Percentiles rank a stretch among this genome's conserved stretches.
phyloP scores from a whole-genome alignment of 2,329 filamentous ascomycete species.

The Magnaporthiopsis rhizophila region DNA sequence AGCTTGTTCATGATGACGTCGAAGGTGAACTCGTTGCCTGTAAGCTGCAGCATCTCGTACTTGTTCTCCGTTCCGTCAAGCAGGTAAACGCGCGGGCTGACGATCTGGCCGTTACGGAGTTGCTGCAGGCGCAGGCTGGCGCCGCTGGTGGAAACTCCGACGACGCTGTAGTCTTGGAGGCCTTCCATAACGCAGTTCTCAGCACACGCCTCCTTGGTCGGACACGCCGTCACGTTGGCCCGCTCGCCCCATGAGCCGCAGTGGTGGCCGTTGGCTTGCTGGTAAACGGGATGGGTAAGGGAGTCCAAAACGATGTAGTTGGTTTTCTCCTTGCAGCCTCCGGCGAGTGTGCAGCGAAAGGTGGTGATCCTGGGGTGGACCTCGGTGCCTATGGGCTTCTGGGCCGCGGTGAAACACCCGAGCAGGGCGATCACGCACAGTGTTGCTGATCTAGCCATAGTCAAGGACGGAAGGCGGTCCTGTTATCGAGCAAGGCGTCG shows the following conservation, averaged over 20 bases:
- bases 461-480: not conserved
- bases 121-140: constrained; percentile 10
- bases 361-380: constrained; percentile 42
- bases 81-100: constrained; percentile 44
- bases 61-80: constrained; percentile 40
- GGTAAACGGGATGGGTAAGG: constrained; percentile 10
- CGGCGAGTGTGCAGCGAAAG: constrained; percentile 38
- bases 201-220: constrained; percentile 11
- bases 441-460: not conserved
- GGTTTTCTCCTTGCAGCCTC: constrained; percentile 37
- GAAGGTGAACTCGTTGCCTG: constrained; percentile 53
- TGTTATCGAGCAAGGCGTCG: not conserved
- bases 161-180: constrained; percentile 8
- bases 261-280: constrained; percentile 7
- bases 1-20: constrained; percentile 55
- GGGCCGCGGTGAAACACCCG: constrained; percentile 5
- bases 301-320: constrained; percentile 45
- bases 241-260: constrained; percentile 7
- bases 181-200: constrained; percentile 13
- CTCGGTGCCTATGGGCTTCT: constrained; percentile 20
- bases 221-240: constrained; percentile 10
- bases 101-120: constrained; percentile 10
- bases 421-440: constrained; percentile 6
- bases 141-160: constrained; percentile 9
- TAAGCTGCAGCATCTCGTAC: constrained; percentile 50